Conservation (phyloP, 2,329 filamentous ascomycete genomes). For the Pseudocercospora macadamiae region DNA sequence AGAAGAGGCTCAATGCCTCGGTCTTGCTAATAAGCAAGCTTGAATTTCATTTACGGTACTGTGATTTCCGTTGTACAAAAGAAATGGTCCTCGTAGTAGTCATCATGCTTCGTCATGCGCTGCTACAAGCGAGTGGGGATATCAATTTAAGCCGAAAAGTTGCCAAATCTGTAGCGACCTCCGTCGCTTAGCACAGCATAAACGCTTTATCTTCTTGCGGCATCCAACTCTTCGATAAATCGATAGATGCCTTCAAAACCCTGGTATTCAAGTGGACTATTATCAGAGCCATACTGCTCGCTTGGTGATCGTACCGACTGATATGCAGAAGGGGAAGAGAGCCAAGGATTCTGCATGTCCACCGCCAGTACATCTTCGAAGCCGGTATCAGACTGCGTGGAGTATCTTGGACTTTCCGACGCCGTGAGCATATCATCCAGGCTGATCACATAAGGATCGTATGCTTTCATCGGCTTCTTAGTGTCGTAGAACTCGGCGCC, state of each 20-base stretch:
- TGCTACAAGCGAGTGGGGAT: conserved; percentile 26
- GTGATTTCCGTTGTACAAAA: conserved; percentile 6
- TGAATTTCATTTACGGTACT: not conserved
- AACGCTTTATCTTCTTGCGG: conserved; percentile 43
- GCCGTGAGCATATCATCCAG: conserved; percentile 63
- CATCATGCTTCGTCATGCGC: not conserved
- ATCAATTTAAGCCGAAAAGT: conserved; percentile 27
- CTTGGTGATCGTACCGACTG: conserved; percentile 59
- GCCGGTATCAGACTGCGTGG: conserved; percentile 38
- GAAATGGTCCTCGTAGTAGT: not conserved
- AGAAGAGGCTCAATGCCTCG: no score
- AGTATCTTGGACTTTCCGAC: conserved; percentile 40
- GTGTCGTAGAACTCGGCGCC: conserved; percentile 31
- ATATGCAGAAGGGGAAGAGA: conserved; percentile 57
- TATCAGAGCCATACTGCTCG: conserved; percentile 43
- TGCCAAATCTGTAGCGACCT: not conserved
- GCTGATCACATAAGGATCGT: conserved; percentile 44
- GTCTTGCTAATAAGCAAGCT: no score
- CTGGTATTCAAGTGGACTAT: conserved; percentile 60
- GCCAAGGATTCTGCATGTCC: conserved; percentile 56
- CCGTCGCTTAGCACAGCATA: no score
- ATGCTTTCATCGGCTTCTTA: conserved; percentile 16
- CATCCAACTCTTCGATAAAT: conserved; percentile 67
- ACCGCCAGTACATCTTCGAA: conserved; percentile 36
- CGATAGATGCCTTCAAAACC: conserved; percentile 67